Evolutionary conservation across 208 protist species (phyloP).

Genomic region (Leishmania major): DNA sequence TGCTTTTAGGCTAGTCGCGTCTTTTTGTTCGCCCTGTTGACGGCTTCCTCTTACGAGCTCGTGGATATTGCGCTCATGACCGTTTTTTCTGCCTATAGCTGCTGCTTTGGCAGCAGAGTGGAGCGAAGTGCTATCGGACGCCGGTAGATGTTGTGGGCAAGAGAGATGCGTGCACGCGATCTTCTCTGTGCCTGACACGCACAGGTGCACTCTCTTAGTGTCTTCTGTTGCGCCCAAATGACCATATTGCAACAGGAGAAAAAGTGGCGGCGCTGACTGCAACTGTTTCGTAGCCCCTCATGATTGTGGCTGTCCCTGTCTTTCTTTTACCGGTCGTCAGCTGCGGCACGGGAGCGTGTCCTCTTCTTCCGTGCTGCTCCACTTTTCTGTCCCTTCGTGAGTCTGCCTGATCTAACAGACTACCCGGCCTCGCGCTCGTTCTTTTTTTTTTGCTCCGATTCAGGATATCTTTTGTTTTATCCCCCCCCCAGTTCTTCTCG

Average conservation of each 20-base stretch:
- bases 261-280: neutral
- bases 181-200: neutral
- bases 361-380: neutral
- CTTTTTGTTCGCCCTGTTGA: neutral
- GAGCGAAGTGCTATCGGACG: neutral
- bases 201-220: neutral
- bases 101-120: neutral
- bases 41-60: neutral
- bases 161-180: neutral
- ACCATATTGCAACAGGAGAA: too few species aligned
- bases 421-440: neutral
- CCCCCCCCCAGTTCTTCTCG: neutral
- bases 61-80: neutral
- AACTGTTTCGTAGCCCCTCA: neutral
- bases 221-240: neutral
- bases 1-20: neutral
- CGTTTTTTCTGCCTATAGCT: neutral
- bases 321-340: neutral
- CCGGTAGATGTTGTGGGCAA: neutral
- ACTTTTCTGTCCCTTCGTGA: neutral
- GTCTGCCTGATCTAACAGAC: neutral
- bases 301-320: neutral
- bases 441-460: neutral
- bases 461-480: neutral
- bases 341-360: neutral